Evolutionary conservation across 2,329 filamentous ascomycete species (phyloP).

Genomic region (Phialophora tarda): DNA sequence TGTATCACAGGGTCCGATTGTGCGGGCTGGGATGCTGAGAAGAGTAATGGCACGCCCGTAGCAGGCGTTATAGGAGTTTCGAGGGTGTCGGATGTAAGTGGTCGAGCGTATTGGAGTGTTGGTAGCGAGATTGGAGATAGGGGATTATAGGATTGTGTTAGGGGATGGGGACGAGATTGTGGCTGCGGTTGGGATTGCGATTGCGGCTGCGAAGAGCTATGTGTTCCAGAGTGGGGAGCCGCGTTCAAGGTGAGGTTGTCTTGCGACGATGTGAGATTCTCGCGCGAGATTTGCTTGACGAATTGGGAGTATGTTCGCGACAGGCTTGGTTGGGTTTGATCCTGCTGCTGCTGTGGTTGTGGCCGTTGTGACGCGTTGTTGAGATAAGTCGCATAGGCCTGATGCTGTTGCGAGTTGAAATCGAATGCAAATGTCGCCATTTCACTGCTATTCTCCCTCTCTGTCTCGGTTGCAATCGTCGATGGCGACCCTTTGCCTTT

Average conservation of each 20-base stretch:
- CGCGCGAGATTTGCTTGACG: slow-evolving; percentile 9
- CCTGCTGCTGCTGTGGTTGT: slow-evolving; percentile 12
- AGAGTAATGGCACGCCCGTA: slow-evolving; percentile 26
- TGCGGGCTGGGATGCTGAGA: not conserved
- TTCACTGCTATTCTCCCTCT: slow-evolving; percentile 17
- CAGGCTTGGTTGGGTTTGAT: not conserved
- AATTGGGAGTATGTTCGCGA: slow-evolving; percentile 8
- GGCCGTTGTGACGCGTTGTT: slow-evolving; percentile 3
- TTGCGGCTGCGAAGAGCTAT: not conserved
- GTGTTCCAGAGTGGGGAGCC: not conserved
- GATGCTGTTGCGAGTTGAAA: slow-evolving; percentile 29
- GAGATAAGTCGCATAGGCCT: slow-evolving; percentile 26
- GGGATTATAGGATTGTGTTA: not conserved
- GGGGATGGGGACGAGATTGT: not conserved
- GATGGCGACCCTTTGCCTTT: slow-evolving; percentile 22
- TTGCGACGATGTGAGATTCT: not conserved
- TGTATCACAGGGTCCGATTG: slow-evolving; percentile 1
- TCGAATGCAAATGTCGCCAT: slow-evolving; percentile 29
- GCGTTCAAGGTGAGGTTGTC: not conserved
- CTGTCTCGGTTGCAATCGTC: slow-evolving; percentile 4
- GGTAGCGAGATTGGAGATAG: not conserved
- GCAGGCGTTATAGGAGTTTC: slow-evolving; percentile 26
- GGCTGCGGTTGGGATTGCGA: not conserved
- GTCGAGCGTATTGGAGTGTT: slow-evolving; percentile 22
- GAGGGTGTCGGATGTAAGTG: slow-evolving; percentile 18